Base-by-base conservation (phyloP, 306 rosid genomes). In the Trifolium dubium region DNA sequence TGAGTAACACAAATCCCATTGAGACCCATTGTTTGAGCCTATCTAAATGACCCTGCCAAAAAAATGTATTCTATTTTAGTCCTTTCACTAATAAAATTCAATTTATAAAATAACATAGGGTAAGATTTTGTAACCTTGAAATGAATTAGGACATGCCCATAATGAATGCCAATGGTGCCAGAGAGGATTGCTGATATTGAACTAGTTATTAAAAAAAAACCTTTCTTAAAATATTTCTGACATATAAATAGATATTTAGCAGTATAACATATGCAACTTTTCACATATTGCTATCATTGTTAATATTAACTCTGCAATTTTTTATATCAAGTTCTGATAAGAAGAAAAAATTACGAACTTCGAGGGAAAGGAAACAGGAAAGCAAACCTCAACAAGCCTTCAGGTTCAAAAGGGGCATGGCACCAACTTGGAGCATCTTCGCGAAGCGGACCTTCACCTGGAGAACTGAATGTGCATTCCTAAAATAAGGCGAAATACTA, bases 71-170 rank as follows among this genome's bases (percentile, higher is more conserved):
- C 9, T 30, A 62, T 83, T 17, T 15, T 34, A 67, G 53, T 10
- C 28, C 32, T 44, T 37, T 55, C 44, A 14, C 56, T 37, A 51
- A 79, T 55, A 7, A 13, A 10, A n/a, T 80, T 49, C 14, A 32
- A 76, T 35, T 43, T 37, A 5, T 29, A 5, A 50, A 11, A 66
- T 46, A 41, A 44, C 29, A 44, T 5, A 40, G 8, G 58, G 72
- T 65, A 55, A 19, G 41, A 44, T 23, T n/a, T 73, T 65, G 78
- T 50, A 83, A 92, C 98, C 95, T 90, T 89, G 79, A 89, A 89
- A 83, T 92, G 97, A 65, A 90, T 82, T 83, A 92, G 79, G 73
- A 92, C 86, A 64, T 90, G 98, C n/a, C 97, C 97, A 47, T 90
- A 92, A 66, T 92, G 97, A 83, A 92, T 85, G 23, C 98, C 96